Percentiles rank a stretch among this genome's conserved stretches.
phyloP scores from a whole-genome alignment of 192 early-diverging fungal species.

The Linnemannia schmuckeri region DNA sequence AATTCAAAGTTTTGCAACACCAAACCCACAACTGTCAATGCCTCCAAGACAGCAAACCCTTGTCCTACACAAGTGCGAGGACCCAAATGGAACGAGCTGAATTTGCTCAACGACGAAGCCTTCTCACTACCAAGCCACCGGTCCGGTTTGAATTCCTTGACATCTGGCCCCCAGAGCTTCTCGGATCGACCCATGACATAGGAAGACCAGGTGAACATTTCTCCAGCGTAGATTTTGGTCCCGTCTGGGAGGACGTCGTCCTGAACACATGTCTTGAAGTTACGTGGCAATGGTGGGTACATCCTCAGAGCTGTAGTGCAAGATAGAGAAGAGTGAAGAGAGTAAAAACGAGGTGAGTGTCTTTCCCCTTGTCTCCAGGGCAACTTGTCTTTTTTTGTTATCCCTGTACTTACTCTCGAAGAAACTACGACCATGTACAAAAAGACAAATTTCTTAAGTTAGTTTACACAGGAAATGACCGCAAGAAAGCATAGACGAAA shows the following conservation, averaged over 20 bases:
- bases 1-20: conserved; percentile 17
- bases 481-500: not conserved
- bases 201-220: conserved; percentile 57
- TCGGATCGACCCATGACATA: conserved; percentile 67
- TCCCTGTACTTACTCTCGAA: not conserved
- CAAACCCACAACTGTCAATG: conserved; percentile 5
- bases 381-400: not conserved
- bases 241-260: conserved; percentile 75
- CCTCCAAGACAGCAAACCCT: conserved; percentile 17
- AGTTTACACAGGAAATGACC: not conserved
- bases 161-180: conserved; percentile 73
- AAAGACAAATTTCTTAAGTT: not conserved
- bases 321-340: conserved; percentile 3
- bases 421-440: conserved; percentile 6
- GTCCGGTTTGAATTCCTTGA: conserved; percentile 69
- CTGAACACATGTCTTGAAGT: conserved; percentile 64
- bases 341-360: not conserved
- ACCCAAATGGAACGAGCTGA: conserved; percentile 1
- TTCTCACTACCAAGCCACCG: conserved; percentile 39
- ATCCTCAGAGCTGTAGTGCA: conserved; percentile 66
- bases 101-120: conserved; percentile 8
- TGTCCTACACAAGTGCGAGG: conserved; percentile 17
- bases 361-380: not conserved
- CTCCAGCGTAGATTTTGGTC: conserved; percentile 64
- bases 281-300: conserved; percentile 65